Conservation (phyloP, 306 rosid species). For the Clitoria ternatea region DNA sequence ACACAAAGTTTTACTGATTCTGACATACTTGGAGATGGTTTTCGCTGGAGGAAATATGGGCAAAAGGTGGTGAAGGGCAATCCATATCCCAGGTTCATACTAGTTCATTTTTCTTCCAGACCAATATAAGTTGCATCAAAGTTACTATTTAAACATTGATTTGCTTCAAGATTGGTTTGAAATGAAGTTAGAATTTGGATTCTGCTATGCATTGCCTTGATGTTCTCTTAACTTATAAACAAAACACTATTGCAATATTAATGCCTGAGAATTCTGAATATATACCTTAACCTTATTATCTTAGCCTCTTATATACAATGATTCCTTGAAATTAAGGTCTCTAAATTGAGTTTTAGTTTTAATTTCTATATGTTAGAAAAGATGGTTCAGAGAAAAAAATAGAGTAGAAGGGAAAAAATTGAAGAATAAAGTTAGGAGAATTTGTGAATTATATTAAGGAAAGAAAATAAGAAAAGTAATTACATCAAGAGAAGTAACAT, state of each 20-base stretch:
- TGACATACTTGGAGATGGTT: slow-evolving; percentile 69
- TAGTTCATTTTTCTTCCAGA: not conserved
- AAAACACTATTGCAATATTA: not conserved
- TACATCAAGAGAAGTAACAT: no score
- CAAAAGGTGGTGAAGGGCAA: slow-evolving; percentile 95
- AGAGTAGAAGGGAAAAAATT: no score
- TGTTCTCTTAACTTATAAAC: not conserved
- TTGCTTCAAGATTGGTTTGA: not conserved
- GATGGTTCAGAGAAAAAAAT: no score
- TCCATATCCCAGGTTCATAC: slow-evolving; percentile 73
- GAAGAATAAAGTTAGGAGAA: no score
- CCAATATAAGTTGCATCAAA: not conserved
- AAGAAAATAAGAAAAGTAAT: no score
- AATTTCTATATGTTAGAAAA: no score
- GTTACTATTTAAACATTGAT: not conserved
- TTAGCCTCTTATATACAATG: not conserved
- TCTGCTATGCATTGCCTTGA: not conserved
- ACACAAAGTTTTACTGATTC: slow-evolving; percentile 59
- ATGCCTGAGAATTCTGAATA: not conserved
- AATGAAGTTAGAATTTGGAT: not conserved
- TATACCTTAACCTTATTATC: not conserved
- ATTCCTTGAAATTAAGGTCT: not conserved
- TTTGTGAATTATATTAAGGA: no score
- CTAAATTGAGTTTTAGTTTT: not conserved
- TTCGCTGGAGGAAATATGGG: slow-evolving; percentile 98